Evolutionary conservation across 345 rosid genomes (phyloP).

Genomic region (Pseudoturritis turrita): DNA sequence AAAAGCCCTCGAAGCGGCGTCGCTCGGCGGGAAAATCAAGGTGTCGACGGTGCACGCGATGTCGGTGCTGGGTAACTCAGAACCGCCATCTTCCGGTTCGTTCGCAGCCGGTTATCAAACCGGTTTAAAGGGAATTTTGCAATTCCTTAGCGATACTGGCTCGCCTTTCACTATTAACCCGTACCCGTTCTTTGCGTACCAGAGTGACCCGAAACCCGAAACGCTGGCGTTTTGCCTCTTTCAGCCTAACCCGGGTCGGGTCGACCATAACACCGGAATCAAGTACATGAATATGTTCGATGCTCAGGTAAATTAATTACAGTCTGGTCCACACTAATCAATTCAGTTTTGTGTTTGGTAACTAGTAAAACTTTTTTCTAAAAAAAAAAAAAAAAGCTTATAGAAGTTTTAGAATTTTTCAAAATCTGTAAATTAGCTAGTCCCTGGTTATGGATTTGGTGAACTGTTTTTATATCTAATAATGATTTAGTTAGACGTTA

Average conservation of each 20-base stretch:
- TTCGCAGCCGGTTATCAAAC: constrained; percentile 51
- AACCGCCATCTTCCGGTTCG: constrained; percentile 81
- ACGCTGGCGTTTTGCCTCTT: constrained; percentile 81
- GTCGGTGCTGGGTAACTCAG: constrained; percentile 71
- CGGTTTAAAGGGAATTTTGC: constrained; percentile 55
- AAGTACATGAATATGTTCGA: constrained; percentile 96
- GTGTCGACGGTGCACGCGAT: constrained; percentile 91
- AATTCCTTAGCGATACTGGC: constrained; percentile 61
- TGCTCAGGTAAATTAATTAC: constrained; percentile 63
- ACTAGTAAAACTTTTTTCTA: too few species aligned
- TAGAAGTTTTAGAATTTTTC: too few species aligned
- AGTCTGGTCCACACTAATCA: not conserved
- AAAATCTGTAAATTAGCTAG: not conserved
- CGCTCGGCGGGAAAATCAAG: constrained; percentile 71
- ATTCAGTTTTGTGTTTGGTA: not conserved
- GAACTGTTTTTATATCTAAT: not conserved
- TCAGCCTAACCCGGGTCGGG: constrained; percentile 86
- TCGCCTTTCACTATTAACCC: constrained; percentile 84
- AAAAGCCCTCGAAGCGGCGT: constrained; percentile 61
- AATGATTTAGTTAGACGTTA: not conserved
- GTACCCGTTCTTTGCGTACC: constrained; percentile 92
- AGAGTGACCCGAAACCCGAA: constrained; percentile 81
- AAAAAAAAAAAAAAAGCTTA: too few species aligned
- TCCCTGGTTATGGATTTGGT: constrained; percentile 23
- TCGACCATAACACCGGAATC: constrained; percentile 70